These are phyloP conservation scores for Solanum stenotomum DNA, from an alignment of 257 asterid species.

Conservation along the genomic window DNA sequence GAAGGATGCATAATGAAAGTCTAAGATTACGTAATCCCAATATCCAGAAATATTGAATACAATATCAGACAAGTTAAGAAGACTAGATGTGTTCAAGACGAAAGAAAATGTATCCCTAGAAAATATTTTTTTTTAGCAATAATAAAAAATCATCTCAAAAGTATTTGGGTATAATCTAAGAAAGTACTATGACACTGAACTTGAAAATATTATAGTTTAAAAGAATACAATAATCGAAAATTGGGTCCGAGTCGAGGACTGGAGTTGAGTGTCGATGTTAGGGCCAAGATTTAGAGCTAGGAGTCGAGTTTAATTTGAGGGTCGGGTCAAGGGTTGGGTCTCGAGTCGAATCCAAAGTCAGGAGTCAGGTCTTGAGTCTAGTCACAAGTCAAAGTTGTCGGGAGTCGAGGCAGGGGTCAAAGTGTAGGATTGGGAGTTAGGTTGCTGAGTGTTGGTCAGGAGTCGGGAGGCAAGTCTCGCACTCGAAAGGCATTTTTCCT, in stretches of 20 bases:
- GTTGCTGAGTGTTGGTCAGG: background rate
- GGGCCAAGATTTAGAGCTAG: background rate
- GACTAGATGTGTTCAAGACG: background rate
- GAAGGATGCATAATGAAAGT: background rate
- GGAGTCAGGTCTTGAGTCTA: fast-evolving
- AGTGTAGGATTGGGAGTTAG: background rate
- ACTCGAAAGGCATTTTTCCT: background rate
- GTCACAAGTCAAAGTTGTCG: background rate
- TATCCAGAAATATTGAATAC: background rate
- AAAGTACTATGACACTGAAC: background rate
- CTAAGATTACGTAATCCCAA: background rate
- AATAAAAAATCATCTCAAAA: too few species aligned
- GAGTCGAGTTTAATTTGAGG: background rate
- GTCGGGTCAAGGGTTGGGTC: background rate
- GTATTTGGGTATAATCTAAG: background rate
- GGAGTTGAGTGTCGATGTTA: background rate
- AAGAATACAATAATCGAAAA: fast-evolving
- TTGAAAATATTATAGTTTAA: background rate
- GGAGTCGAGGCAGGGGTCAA: background rate
- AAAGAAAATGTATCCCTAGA: background rate
- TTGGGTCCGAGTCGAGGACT: background rate
- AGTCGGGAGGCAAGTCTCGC: background rate
- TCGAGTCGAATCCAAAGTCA: too few species aligned
- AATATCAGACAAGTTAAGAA: background rate
- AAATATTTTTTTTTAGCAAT: too few species aligned